Conservation (phyloP, 495 filamentous ascomycete genomes). For the Bathelium albidoporum region DNA sequence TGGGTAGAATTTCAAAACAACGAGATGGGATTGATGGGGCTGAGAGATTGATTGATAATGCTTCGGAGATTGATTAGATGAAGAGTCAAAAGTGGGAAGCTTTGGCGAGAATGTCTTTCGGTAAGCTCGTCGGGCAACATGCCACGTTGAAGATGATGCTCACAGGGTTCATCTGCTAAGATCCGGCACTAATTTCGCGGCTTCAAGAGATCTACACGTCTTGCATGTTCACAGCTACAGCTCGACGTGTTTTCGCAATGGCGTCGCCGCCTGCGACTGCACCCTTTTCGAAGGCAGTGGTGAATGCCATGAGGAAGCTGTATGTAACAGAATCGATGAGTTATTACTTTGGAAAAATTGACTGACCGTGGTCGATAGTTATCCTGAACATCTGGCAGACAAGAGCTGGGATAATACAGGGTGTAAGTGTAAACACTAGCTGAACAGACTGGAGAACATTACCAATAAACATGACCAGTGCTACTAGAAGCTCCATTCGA, state of each 20-base stretch:
- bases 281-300: constrained; percentile 67
- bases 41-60: not conserved
- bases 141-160: not conserved
- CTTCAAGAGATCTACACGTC: not conserved
- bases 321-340: constrained; percentile 36
- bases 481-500: constrained; percentile 68
- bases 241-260: constrained; percentile 22
- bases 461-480: constrained; percentile 35
- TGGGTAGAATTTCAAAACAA: not conserved
- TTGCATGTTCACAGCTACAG: constrained; percentile 19
- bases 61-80: not conserved
- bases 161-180: not conserved
- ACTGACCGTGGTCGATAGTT: constrained; percentile 41
- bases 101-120: not conserved
- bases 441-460: constrained; percentile 1
- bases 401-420: constrained; percentile 91
- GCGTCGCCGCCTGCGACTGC: constrained; percentile 34
- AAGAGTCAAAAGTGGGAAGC: not conserved
- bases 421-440: constrained; percentile 38
- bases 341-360: constrained; percentile 6
- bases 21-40: not conserved
- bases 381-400: constrained; percentile 81
- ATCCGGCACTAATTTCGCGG: not conserved
- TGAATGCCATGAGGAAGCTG: constrained; percentile 73
- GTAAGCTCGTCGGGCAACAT: not conserved